Evolutionary conservation across 768 basidiomycete species (phyloP).

Genomic region (Pisolithus tinctorius): DNA sequence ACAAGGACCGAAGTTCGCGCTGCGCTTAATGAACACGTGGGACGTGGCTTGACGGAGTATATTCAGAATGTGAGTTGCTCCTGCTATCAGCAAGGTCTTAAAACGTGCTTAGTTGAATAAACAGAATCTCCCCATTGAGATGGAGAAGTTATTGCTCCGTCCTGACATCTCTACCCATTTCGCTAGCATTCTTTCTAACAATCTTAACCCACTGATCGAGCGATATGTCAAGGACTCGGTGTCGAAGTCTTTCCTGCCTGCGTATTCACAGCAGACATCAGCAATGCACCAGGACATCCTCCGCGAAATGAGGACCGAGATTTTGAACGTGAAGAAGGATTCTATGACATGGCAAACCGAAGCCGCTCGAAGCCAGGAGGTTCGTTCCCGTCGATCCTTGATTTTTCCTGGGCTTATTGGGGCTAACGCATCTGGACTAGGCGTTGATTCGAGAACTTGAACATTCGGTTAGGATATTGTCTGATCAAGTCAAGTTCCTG

Average conservation of each 20-base stretch:
- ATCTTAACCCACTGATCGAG: conserved; percentile 71
- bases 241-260: conserved; percentile 65
- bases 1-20: conserved; percentile 76
- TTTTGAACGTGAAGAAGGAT: conserved; percentile 73
- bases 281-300: conserved; percentile 75
- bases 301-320: conserved; percentile 68
- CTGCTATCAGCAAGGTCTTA: background rate
- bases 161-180: conserved; percentile 75
- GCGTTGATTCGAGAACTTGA: conserved; percentile 75
- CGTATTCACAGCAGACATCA: conserved; percentile 68
- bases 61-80: conserved; percentile 56
- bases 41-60: conserved; percentile 61
- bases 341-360: conserved; percentile 78
- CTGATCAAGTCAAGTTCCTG: conserved; percentile 80
- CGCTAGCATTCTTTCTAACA: conserved; percentile 63
- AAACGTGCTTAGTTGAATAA: conserved; percentile 3
- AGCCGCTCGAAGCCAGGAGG: conserved; percentile 72
- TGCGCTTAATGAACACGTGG: conserved; percentile 73
- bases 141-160: conserved; percentile 70
- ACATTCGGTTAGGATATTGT: conserved; percentile 62
- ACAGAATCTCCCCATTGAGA: conserved; percentile 69
- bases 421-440: conserved; percentile 45
- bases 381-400: conserved; percentile 25
- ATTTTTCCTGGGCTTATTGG: conserved; percentile 2
- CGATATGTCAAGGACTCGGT: conserved; percentile 78